A percentile compares a stretch with the other conserved stretches of the same genome.
phyloP scores from a whole-genome alignment of 2,329 filamentous ascomycete genomes.

The Fusarium haematococcum region DNA sequence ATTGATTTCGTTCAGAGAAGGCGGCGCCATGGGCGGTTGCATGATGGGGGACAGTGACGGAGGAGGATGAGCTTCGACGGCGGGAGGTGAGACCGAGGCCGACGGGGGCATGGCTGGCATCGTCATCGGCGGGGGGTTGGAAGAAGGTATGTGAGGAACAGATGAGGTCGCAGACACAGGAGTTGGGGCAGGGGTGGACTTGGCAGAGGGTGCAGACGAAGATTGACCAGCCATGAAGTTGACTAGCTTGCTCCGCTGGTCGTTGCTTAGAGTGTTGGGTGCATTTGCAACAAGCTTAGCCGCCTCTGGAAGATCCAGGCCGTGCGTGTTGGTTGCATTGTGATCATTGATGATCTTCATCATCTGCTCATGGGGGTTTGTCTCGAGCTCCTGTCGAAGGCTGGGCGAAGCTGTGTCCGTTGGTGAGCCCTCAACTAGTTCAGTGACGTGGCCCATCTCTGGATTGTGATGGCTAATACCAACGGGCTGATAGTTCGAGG shows the following conservation, averaged over 20 bases:
- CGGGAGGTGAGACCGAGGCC: slow-evolving; percentile 44
- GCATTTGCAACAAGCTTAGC: slow-evolving; percentile 64
- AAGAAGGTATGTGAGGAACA: slow-evolving; percentile 18
- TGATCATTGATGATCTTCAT: slow-evolving; percentile 75
- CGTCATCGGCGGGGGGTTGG: slow-evolving; percentile 23
- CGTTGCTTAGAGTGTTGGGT: slow-evolving; percentile 64
- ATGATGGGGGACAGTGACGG: slow-evolving; percentile 64
- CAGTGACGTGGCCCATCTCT: slow-evolving; percentile 69
- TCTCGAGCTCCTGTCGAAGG: slow-evolving; percentile 67
- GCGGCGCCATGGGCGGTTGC: slow-evolving; percentile 55
- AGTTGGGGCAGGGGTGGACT: slow-evolving; percentile 33
- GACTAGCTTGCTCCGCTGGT: slow-evolving; percentile 69
- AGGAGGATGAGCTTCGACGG: slow-evolving; percentile 40
- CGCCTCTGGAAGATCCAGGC: slow-evolving; percentile 65
- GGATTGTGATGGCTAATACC: slow-evolving; percentile 48
- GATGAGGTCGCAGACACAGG: slow-evolving; percentile 18
- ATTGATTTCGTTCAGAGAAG: slow-evolving; percentile 72
- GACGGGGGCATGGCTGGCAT: slow-evolving; percentile 37
- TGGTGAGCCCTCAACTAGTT: slow-evolving; percentile 66
- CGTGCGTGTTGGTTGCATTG: slow-evolving; percentile 64
- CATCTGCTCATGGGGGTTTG: slow-evolving; percentile 71
- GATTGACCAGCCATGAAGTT: slow-evolving; percentile 68
- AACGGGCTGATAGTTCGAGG: slow-evolving; percentile 40
- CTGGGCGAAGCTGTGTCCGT: slow-evolving; percentile 61
- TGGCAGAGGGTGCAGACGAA: slow-evolving; percentile 41